Evolutionary conservation across 2,329 filamentous ascomycete genomes (phyloP), one percentile per base, ranked within the genome.

Genomic region (Incumbomyces lentus): DNA sequence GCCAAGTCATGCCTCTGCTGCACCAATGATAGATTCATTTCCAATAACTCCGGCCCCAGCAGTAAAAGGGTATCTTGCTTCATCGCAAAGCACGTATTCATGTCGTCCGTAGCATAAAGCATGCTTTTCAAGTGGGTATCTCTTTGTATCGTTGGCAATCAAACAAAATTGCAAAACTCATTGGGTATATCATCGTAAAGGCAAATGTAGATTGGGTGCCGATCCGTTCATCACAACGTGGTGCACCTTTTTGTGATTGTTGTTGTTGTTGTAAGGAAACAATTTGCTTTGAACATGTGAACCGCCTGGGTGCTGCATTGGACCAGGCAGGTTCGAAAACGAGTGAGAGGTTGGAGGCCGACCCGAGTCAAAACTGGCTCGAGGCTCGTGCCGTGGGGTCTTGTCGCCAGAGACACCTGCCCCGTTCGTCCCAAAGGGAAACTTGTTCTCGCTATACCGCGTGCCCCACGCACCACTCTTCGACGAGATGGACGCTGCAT

Each of bases 341-440:
- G 87, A 94, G 82, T 94, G 85, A 73, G 87, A 92, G 73, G 87
- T 94, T 62, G 85, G 90, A 66, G 87, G 87, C 64, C 87, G 85
- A 65, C 87, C 87, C 73, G 86, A 92, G 69, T 94, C 87, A 65
- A 84, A 86, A 64, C 87, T 93, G 64, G 82, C 82, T 66, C 87
- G 83, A 65, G 84, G 75, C 65, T 81, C 80, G 69, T 93, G 86
- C 67, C 86, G 84, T 55, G 87, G 86, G 34, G 86, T 93, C 57
- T 80, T 75, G 66, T 94, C 87, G 62, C 87, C 86, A 52, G 84
- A 77, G 62, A 68, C 68, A 30, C 40, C 46, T 31, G 30, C 49
- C 31, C 44, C 48, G 18, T 47, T 48, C 54, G 69, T 66, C 59
- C 75, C 74, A 66, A 80, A 79, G 62, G 77, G 75, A 67, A 80